Percentiles rank a stretch among this genome's conserved stretches.
phyloP scores from a whole-genome alignment of 2,329 filamentous ascomycete genomes.

The Trichocomaceae sp. region DNA sequence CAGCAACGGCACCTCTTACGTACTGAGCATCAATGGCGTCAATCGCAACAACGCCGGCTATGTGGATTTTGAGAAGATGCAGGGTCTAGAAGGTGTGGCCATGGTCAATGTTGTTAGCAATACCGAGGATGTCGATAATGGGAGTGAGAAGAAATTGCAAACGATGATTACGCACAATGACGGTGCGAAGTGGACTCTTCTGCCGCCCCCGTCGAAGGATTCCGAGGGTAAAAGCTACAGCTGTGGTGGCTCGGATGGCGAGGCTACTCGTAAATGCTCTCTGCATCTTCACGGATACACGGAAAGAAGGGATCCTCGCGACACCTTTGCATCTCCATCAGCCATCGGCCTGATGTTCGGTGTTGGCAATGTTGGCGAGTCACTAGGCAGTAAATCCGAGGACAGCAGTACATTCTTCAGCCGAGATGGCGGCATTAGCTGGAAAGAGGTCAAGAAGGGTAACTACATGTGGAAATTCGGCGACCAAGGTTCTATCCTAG shows the following conservation, averaged over 20 bases:
- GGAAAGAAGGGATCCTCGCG: constrained; percentile 70
- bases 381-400: constrained; percentile 39
- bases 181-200: constrained; percentile 74
- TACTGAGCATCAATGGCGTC: constrained; percentile 71
- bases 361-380: constrained; percentile 79
- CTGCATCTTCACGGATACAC: constrained; percentile 95
- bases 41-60: constrained; percentile 72
- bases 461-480: constrained; percentile 91
- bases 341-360: constrained; percentile 88
- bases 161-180: constrained; percentile 96
- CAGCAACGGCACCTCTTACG: constrained; percentile 93
- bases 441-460: constrained; percentile 80
- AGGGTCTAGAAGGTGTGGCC: constrained; percentile 81
- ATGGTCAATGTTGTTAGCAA: constrained; percentile 83
- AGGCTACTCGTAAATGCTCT: constrained; percentile 59
- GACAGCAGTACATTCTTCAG: constrained; percentile 82
- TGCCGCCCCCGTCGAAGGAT: constrained; percentile 66
- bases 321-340: constrained; percentile 81
- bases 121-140: constrained; percentile 54
- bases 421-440: constrained; percentile 79
- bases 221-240: constrained; percentile 63
- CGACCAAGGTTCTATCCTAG: constrained; percentile 87
- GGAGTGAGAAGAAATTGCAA: constrained; percentile 69
- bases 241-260: constrained; percentile 57
- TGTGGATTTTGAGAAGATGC: constrained; percentile 95